These are phyloP conservation scores for Fusarium subglutinans DNA, from an alignment of 2,329 filamentous ascomycete genomes.

Conservation along the genomic window DNA sequence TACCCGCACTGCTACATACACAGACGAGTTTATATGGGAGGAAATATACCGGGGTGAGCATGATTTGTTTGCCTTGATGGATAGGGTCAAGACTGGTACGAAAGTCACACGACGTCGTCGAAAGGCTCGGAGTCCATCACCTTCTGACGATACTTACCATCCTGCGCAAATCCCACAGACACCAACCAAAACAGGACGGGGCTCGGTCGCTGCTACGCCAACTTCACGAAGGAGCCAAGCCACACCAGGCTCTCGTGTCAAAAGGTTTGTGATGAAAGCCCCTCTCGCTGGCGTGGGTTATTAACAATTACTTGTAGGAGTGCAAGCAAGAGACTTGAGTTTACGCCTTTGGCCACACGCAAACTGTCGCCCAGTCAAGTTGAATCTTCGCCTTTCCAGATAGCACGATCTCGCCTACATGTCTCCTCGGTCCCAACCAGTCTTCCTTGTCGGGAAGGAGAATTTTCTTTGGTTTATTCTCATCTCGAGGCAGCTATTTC, in stretches of 20 bases:
- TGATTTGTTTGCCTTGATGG: slow-evolving; percentile 71
- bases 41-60: slow-evolving; percentile 76
- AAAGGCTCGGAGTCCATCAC: slow-evolving; percentile 46
- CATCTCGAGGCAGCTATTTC: slow-evolving; percentile 94
- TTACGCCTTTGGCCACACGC: slow-evolving; percentile 92
- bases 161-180: slow-evolving; percentile 52
- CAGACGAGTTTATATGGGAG: slow-evolving; percentile 92
- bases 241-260: slow-evolving; percentile 47
- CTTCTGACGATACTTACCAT: slow-evolving; percentile 45
- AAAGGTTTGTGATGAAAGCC: slow-evolving; percentile 36
- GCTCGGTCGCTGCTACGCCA: slow-evolving; percentile 42
- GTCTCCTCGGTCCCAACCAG: slow-evolving; percentile 92
- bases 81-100: slow-evolving; percentile 75
- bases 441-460: slow-evolving; percentile 89
- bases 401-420: slow-evolving; percentile 88
- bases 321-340: slow-evolving; percentile 79
- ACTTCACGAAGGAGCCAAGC: slow-evolving; percentile 44
- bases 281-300: background rate
- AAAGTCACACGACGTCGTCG: slow-evolving; percentile 65
- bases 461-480: slow-evolving; percentile 91
- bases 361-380: slow-evolving; percentile 79
- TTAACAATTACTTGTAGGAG: slow-evolving; percentile 57
- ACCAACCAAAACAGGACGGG: slow-evolving; percentile 48
- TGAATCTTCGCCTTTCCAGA: slow-evolving; percentile 87
- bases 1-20: slow-evolving; percentile 88